A percentile compares a stretch with the other conserved stretches of the same genome.
Evolutionary conservation across 768 basidiomycete genomes (phyloP).

Genomic region (Boletus fagicola): DNA sequence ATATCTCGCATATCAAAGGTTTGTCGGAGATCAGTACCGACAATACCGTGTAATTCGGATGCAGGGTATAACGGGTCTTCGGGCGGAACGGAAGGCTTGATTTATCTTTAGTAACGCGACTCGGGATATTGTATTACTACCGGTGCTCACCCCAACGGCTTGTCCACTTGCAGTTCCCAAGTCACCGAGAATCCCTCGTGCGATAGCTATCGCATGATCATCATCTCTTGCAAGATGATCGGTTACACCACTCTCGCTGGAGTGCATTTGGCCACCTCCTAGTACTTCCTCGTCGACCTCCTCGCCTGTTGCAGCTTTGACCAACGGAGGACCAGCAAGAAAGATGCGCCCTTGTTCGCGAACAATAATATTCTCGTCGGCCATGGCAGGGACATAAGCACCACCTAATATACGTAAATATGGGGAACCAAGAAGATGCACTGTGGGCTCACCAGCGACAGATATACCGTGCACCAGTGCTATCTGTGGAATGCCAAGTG

Average conservation of each 20-base stretch:
- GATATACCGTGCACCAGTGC: conserved; percentile 93
- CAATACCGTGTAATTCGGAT: conserved; percentile 85
- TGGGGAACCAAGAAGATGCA: conserved; percentile 1
- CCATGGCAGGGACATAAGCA: conserved; percentile 95
- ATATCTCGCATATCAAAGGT: conserved; percentile 93
- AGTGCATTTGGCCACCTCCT: conserved; percentile 90
- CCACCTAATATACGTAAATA: conserved; percentile 50
- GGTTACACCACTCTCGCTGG: conserved; percentile 86
- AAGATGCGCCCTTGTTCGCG: conserved; percentile 92
- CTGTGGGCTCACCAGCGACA: conserved; percentile 60
- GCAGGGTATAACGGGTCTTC: conserved; percentile 79
- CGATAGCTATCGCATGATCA: conserved; percentile 79
- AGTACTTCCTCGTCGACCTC: conserved; percentile 90
- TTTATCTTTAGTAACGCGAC: conserved; percentile 11
- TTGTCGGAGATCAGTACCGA: conserved; percentile 86
- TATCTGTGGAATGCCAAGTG: conserved; percentile 86
- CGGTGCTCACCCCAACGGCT: conserved; percentile 45
- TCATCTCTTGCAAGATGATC: conserved; percentile 86
- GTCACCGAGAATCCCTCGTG: conserved; percentile 74
- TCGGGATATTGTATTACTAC: conserved; percentile 18
- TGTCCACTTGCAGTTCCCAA: conserved; percentile 61
- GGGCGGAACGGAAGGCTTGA: conserved; percentile 55
- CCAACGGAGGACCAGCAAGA: conserved; percentile 90
- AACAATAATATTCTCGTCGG: conserved; percentile 90
- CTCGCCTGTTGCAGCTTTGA: conserved; percentile 93